Conservation (phyloP, 768 basidiomycete genomes). For the Lactarius hatsudake region DNA sequence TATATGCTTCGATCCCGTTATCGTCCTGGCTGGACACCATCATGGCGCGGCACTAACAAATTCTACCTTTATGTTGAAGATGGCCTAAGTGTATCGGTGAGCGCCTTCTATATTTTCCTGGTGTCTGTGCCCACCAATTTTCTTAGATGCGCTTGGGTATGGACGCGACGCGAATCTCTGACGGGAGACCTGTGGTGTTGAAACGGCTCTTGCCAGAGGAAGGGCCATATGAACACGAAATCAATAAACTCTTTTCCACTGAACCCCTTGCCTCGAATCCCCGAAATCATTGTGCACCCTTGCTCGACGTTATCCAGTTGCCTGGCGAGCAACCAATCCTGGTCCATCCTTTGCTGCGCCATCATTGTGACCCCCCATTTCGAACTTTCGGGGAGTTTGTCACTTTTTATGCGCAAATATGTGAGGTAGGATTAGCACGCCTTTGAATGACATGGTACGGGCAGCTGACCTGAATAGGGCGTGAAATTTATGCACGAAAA, state of each 20-base stretch:
- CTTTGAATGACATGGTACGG: conserved; percentile 22
- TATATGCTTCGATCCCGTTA: conserved; percentile 15
- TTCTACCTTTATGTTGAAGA: not conserved
- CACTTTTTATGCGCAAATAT: conserved; percentile 28
- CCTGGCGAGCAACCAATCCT: conserved; percentile 15
- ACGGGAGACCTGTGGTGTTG: not conserved
- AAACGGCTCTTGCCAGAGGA: not conserved
- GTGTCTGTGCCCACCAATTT: not conserved
- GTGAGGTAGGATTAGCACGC: conserved; percentile 24
- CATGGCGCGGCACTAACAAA: conserved; percentile 5
- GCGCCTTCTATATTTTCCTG: not conserved
- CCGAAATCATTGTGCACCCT: conserved; percentile 5
- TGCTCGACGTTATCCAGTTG: not conserved
- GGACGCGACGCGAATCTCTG: not conserved
- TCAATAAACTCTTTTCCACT: not conserved
- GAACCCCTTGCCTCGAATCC: not conserved
- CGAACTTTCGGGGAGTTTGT: conserved; percentile 28
- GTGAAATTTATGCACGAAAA: conserved; percentile 29
- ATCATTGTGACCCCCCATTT: conserved; percentile 30
- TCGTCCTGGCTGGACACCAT: conserved; percentile 5
- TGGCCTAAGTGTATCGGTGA: not conserved
- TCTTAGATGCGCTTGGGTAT: not conserved
- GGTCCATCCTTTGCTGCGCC: conserved; percentile 32
- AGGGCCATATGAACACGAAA: not conserved
- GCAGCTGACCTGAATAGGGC: conserved; percentile 18